Conservation (phyloP, 2,329 filamentous ascomycete genomes). For the Xylariomycetidae sp. region DNA sequence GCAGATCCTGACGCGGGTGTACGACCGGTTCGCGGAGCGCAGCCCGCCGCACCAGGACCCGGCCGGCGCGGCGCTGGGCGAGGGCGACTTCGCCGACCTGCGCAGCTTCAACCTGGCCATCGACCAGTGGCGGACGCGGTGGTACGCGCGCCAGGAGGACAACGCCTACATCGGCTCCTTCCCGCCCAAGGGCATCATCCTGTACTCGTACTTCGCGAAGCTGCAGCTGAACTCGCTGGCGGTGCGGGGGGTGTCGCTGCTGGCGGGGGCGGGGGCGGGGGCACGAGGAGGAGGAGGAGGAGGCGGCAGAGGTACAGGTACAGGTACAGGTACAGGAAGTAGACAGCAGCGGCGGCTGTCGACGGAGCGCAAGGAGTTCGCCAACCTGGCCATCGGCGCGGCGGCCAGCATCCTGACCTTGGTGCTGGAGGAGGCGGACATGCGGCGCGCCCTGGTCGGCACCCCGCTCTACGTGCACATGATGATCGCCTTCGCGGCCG, state of each 20-base stretch:
- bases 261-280: conserved; percentile 6
- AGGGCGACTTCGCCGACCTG: conserved; percentile 30
- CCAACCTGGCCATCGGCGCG: conserved; percentile 32
- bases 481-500: conserved; percentile 30
- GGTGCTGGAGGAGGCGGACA: conserved; percentile 27
- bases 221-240: conserved; percentile 33
- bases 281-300: too few relatives aligned
- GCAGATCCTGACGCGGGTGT: conserved; percentile 14
- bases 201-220: conserved; percentile 33
- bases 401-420: conserved; percentile 37
- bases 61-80: conserved; percentile 21
- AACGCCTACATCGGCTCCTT: conserved; percentile 25
- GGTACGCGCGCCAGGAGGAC: conserved; percentile 23
- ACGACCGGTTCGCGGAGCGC: conserved; percentile 10
- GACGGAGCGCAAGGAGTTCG: conserved; percentile 12
- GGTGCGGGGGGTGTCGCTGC: conserved; percentile 26
- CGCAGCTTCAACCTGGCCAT: conserved; percentile 35
- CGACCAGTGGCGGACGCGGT: conserved; percentile 34
- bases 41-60: neutral
- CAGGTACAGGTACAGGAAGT: too few relatives aligned
- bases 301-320: too few relatives aligned
- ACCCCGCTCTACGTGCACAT: conserved; percentile 31
- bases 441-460: conserved; percentile 25
- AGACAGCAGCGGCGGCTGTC: conserved; percentile 18
- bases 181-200: conserved; percentile 39